A percentile compares a stretch with the other conserved stretches of the same genome.
phyloP scores from a whole-genome alignment of 768 basidiomycete genomes.

The Mycena rebaudengoi region DNA sequence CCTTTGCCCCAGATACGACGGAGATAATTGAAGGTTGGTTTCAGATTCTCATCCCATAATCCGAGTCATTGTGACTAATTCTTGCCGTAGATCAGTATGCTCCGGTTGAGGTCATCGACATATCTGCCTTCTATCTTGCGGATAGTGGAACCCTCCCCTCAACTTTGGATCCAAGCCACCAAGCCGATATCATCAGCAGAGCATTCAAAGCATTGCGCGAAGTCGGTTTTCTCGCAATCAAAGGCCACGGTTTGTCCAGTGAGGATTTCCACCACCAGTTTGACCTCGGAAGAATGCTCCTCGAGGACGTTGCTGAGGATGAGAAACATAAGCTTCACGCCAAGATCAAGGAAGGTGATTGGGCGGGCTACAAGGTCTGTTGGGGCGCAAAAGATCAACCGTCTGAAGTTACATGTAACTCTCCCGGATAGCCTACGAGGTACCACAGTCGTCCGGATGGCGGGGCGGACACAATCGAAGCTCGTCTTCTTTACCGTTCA shows the following conservation, averaged over 20 bases:
- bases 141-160: conserved; percentile 12
- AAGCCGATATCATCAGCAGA: conserved; percentile 14
- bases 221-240: conserved; percentile 23
- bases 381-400: background rate
- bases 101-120: conserved; percentile 20
- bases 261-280: conserved; percentile 26
- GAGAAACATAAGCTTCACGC: conserved; percentile 21
- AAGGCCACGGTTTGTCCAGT: conserved; percentile 23
- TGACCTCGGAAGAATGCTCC: conserved; percentile 18
- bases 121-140: conserved; percentile 17
- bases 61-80: background rate
- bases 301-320: conserved; percentile 19
- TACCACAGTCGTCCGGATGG: conserved; percentile 25
- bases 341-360: conserved; percentile 21
- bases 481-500: conserved; percentile 5
- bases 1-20: conserved; percentile 6
- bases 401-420: background rate
- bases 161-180: background rate
- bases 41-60: background rate
- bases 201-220: conserved; percentile 18
- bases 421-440: conserved; percentile 17
- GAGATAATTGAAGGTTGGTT: conserved; percentile 4
- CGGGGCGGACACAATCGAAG: conserved; percentile 20
- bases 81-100: conserved; percentile 16
- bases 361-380: conserved; percentile 28